Conservation (phyloP, 257 asterid genomes). For the Prunella vulgaris region DNA sequence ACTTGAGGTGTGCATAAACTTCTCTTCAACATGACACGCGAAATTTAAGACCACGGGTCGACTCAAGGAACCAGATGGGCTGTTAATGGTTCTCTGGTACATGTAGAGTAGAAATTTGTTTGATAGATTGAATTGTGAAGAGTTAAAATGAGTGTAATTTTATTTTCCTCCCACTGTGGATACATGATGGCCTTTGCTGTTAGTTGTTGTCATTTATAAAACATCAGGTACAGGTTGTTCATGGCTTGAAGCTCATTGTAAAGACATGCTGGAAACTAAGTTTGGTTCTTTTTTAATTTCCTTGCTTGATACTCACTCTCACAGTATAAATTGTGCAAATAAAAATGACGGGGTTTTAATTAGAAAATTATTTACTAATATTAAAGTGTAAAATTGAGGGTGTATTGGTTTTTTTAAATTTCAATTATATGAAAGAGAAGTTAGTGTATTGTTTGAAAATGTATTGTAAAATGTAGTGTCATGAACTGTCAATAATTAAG, state of each 20-base stretch:
- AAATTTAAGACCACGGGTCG: neutral
- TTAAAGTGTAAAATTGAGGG: no score
- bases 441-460: no score
- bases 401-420: no score
- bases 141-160: slow-evolving; percentile 1
- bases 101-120: slow-evolving; percentile 19
- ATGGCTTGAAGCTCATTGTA: neutral
- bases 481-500: no score
- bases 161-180: neutral
- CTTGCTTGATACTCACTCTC: no score
- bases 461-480: no score
- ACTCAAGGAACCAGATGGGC: neutral
- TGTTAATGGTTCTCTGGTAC: neutral
- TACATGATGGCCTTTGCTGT: no score
- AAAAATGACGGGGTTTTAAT: no score
- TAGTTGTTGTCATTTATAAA: neutral
- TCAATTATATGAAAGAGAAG: no score
- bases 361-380: no score
- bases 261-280: neutral
- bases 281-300: neutral
- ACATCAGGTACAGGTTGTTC: neutral
- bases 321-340: no score
- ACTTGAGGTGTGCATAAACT: neutral
- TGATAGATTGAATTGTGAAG: neutral
- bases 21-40: neutral